Evolutionary conservation across 495 filamentous ascomycete genomes (phyloP).

Genomic region (Bacidia rubella): DNA sequence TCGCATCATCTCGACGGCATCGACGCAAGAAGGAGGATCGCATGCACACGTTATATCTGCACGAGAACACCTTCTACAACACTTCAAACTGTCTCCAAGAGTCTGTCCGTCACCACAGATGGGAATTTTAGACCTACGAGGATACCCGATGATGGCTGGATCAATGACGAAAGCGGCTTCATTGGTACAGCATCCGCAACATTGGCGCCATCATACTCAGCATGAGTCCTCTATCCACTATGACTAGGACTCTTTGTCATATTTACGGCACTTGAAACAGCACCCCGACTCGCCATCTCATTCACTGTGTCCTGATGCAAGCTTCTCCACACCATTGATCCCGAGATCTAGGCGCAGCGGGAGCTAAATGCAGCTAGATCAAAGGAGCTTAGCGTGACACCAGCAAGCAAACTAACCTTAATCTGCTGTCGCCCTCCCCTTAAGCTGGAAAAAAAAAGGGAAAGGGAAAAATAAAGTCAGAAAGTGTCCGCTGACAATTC

Average conservation of each 20-base stretch:
- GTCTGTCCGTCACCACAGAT: no score
- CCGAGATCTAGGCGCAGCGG: not conserved
- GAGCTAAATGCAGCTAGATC: not conserved
- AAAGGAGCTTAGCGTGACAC: not conserved
- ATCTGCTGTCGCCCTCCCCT: not conserved
- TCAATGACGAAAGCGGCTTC: not conserved
- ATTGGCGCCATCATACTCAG: no score
- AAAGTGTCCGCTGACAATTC: slow-evolving; percentile 1
- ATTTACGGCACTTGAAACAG: not conserved
- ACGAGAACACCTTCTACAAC: no score
- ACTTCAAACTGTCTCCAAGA: no score
- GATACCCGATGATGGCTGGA: not conserved
- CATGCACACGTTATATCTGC: no score
- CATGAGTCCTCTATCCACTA: no score
- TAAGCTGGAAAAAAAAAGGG: not conserved
- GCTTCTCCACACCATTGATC: not conserved
- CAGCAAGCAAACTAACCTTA: not conserved
- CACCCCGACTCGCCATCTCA: not conserved
- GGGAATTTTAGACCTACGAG: no score
- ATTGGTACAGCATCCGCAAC: no score
- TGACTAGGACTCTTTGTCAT: no score
- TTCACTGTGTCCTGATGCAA: not conserved
- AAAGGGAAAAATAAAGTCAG: not conserved
- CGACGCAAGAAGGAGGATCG: not conserved
- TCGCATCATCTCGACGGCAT: not conserved